Evolutionary conservation across 306 rosid species (phyloP), one percentile per base, ranked within the genome.

Genomic region (Prunus mira): DNA sequence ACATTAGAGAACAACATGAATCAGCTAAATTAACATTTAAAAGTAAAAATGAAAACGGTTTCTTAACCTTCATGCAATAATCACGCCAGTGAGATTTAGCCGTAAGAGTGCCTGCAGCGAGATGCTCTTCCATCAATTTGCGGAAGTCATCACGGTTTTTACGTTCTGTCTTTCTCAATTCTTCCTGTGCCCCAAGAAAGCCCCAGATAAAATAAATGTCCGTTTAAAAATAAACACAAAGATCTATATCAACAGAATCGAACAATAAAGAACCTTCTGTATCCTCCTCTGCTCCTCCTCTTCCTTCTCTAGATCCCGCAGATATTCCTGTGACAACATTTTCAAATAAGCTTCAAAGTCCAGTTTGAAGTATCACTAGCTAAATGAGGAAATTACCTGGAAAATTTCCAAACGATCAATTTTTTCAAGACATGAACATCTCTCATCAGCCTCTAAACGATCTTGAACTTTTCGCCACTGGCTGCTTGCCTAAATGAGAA

Each of bases 391-490:
- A 32, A 62, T 79, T 88, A 90, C 98, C 83, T 86, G 93, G 49
- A 93, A 93, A 80, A 87, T 79, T 49, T 93, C 97, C 83, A 91
- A 76, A 64, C 94, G 97, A 45, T 89, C 94, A 34, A 90, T 83
- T 85, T 93, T 93, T 82, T 93, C 97, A 79, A 93, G 97, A 73
- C 93, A 76, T 38, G 88, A 85, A 75, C 97, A 93, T 85, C 97
- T 89, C 82, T 91, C 98, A 70, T 93, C 98, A 76, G 92, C 93
- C 86, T 91, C 96, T 73, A 93, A 72, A 76, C 91, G 96, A 50
- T 93, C 98, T 84, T 93, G 96, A 87, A 93, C 91, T 85, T 91
- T 93, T 65, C 98, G 85, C 97, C 97, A 93, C 85, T 93, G 98
- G 73, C 89, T 90, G 86, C 77, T 89, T 80, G 96, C 94, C 98